Evolutionary conservation across 768 basidiomycete species (phyloP).

Genomic region (Hericium coralloides): DNA sequence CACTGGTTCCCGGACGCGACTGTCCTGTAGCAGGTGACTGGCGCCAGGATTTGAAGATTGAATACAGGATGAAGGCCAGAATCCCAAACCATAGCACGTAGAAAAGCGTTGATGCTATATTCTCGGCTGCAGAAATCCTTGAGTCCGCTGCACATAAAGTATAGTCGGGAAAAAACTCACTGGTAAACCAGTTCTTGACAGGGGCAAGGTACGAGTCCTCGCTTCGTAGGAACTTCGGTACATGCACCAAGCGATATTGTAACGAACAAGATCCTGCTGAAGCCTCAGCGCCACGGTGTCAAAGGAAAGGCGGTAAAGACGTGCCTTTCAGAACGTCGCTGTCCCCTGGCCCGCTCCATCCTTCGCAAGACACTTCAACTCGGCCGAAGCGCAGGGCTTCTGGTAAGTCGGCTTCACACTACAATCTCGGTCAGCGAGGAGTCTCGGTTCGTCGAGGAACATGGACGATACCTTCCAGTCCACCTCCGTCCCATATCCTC

Average conservation of each 20-base stretch:
- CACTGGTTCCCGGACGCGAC: constrained; percentile 20
- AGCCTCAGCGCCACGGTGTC: not conserved
- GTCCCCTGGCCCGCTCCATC: constrained; percentile 80
- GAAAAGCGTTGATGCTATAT: not conserved
- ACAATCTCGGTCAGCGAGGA: not conserved
- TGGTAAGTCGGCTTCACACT: constrained; percentile 91
- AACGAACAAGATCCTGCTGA: constrained; percentile 74
- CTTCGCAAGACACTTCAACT: constrained; percentile 86
- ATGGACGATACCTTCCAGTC: constrained; percentile 70
- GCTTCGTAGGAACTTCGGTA: constrained; percentile 33
- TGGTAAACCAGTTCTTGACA: not conserved
- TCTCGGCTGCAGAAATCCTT: not conserved
- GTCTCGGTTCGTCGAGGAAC: not conserved
- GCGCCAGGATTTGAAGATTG: not conserved
- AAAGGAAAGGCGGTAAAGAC: constrained; percentile 2
- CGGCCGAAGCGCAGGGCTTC: constrained; percentile 73
- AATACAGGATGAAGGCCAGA: not conserved
- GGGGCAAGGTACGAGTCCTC: constrained; percentile 10
- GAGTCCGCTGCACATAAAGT: too few species aligned
- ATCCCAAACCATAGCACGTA: not conserved
- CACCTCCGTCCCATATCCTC: constrained; percentile 68
- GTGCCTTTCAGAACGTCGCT: constrained; percentile 77
- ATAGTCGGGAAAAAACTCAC: constrained; percentile 9
- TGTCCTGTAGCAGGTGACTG: not conserved
- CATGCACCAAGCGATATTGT: constrained; percentile 70